Evolutionary conservation across 2,329 filamentous ascomycete species (phyloP), one percentile per base, ranked within the genome.

Genomic region (Thielaviopsis punctulata): DNA sequence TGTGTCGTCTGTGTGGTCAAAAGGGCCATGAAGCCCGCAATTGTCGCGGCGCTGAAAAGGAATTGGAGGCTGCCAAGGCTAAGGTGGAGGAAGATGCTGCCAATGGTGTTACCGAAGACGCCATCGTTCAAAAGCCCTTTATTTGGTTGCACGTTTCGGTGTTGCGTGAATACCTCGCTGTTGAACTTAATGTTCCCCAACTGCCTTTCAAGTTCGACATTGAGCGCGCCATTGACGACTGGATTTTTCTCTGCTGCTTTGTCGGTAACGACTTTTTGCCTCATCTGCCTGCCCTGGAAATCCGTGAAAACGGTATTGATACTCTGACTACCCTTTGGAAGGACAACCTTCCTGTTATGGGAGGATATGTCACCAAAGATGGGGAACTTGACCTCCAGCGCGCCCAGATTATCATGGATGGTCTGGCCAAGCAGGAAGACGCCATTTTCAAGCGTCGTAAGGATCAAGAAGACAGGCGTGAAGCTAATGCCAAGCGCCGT

Each of bases 171-270:
- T 98, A 98, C 64, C 75, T 98, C 52, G 88, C 84, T 54, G 82
- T 86, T 49, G 92, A 98, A 67, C 79, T 98, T 60, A 77, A 84
- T 61, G 82, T 95, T 30, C 82, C 86, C 18, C 77, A 80, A 52
- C 77, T 95, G 58, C 82, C 82, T 1, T 96, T 96, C 67, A 77
- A 79, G 52, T 96, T 94, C 66, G 88, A 98, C 63, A 73, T 98
- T 45, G 92, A 98, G 67, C 81, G 92, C 58, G 89, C 89, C 23
- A 77, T 96, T 55, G 92, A 96, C 66, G 90, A 96, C 64, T 96
- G 90, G 92, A 87, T 96, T 13, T 96, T 96, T 65, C 92, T 96
- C 80, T 96, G 90, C 69, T 96, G 93, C 69, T 96, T 96, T 64
- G 90, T 96, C 53, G 90, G 90, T 59, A 98, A 98, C 66, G 93